Evolutionary conservation across 139 green algal species (phyloP).

Genomic region (Haematococcus lacustris): DNA sequence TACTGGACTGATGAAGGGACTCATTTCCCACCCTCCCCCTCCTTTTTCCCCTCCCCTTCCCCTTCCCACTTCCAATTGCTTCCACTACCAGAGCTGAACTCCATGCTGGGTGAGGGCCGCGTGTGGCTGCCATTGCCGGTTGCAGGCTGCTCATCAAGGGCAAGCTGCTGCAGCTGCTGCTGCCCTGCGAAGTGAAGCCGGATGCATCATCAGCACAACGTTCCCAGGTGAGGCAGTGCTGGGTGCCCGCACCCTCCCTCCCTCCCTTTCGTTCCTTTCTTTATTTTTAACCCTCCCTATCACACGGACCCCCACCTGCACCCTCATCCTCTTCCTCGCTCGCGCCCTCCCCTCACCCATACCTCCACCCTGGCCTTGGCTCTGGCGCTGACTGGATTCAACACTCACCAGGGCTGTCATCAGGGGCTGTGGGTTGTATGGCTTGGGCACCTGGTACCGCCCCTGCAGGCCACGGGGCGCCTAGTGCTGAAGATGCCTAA

Average conservation of each 20-base stretch:
- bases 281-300: too few species aligned
- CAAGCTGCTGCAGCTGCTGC: slow-evolving; percentile 70
- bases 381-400: neutral
- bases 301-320: too few species aligned
- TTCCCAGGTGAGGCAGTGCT: slow-evolving; percentile 16
- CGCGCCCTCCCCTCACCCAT: too few species aligned
- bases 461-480: slow-evolving; percentile 31
- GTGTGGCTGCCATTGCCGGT: too few species aligned
- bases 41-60: too few species aligned
- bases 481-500: slow-evolving; percentile 77
- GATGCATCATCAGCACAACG: slow-evolving; percentile 51
- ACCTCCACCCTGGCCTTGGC: neutral
- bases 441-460: neutral
- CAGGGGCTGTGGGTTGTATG: neutral
- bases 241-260: neutral
- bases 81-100: neutral
- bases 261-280: neutral
- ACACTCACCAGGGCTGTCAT: neutral
- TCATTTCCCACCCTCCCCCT: too few species aligned
- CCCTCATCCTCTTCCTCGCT: too few species aligned
- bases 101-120: too few species aligned
- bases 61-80: too few species aligned
- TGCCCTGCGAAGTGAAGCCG: slow-evolving; percentile 64
- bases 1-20: neutral
- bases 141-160: slow-evolving; percentile 72